These are phyloP conservation scores for Akebia trifoliata DNA, from an alignment of 164 flowering plant genomes.

Conservation along the genomic window DNA sequence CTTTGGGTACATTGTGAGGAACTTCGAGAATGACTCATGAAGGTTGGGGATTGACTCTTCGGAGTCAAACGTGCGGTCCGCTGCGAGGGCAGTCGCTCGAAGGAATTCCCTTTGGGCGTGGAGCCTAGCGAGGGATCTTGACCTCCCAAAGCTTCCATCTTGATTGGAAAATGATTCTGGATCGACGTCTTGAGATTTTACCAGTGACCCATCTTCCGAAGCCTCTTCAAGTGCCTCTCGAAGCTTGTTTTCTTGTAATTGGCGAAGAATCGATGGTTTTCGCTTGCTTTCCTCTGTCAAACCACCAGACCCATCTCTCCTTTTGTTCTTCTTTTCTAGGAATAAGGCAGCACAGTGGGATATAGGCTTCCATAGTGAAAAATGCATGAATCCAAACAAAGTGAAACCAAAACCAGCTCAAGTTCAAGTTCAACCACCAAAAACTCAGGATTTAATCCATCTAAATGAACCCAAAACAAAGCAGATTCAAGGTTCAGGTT, in stretches of 20 bases:
- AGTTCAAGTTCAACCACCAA: constrained; percentile 9
- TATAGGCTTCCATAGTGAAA: constrained; percentile 76
- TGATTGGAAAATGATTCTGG: constrained; percentile 37
- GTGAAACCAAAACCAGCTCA: constrained; percentile 5
- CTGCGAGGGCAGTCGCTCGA: constrained; percentile 73
- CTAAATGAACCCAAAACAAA: constrained; percentile 9
- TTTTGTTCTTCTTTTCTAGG: constrained; percentile 48
- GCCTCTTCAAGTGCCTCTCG: constrained; percentile 69
- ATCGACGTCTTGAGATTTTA: constrained; percentile 55
- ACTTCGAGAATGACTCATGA: constrained; percentile 56
- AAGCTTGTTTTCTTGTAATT: constrained; percentile 47
- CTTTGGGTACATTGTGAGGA: constrained; percentile 83
- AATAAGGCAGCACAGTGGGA: constrained; percentile 57
- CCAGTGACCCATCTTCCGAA: constrained; percentile 62
- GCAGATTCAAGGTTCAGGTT: constrained; percentile 6
- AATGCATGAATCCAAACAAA: constrained; percentile 54
- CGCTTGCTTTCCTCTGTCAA: constrained; percentile 27
- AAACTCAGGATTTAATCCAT: constrained; percentile 26
- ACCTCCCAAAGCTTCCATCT: constrained; percentile 59
- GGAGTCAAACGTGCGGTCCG: constrained; percentile 52
- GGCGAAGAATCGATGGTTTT: constrained; percentile 34
- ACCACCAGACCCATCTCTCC: constrained; percentile 36
- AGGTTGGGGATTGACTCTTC: constrained; percentile 63
- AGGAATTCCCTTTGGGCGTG: constrained; percentile 74
- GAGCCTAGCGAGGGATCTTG: constrained; percentile 76